These are phyloP conservation scores for Tricholoma terreum DNA, from an alignment of 768 basidiomycete species.

Conservation along the genomic window DNA sequence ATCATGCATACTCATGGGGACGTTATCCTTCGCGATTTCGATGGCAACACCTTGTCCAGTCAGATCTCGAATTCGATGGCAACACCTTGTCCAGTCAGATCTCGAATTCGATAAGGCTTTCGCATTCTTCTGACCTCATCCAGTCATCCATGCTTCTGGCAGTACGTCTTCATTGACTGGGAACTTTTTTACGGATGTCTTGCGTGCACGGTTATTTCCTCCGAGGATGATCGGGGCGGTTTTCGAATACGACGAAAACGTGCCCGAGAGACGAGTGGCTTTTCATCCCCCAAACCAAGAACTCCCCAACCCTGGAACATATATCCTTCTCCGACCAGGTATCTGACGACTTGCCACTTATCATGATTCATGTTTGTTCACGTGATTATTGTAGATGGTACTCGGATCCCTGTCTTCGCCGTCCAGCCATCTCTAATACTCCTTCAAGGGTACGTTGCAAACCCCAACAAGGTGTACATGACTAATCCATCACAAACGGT, in stretches of 20 bases:
- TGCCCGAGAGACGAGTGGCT: neutral
- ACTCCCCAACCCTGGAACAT: conserved; percentile 7
- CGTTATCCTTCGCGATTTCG: neutral
- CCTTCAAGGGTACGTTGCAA: conserved; percentile 5
- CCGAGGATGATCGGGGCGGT: conserved; percentile 8
- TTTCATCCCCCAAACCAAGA: conserved; percentile 5
- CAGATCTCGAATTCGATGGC: neutral
- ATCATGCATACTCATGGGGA: too few species aligned
- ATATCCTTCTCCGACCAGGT: conserved; percentile 5
- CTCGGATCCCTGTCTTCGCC: conserved; percentile 9
- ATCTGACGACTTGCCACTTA: conserved; percentile 2
- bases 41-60: neutral
- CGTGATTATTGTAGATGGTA: conserved; percentile 6
- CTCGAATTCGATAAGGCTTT: neutral
- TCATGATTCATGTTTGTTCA: conserved; percentile 6
- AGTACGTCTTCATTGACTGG: conserved; percentile 16
- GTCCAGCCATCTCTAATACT: conserved; percentile 10
- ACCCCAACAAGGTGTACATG: neutral
- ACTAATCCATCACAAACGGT: neutral
- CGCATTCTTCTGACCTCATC: neutral
- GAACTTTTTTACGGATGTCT: conserved; percentile 15
- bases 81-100: neutral
- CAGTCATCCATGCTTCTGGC: conserved; percentile 16
- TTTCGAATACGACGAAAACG: conserved; percentile 9
- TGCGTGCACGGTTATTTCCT: conserved; percentile 7